These are phyloP conservation scores for Prunus armeniaca DNA, from an alignment of 306 rosid genomes.

Conservation along the genomic window DNA sequence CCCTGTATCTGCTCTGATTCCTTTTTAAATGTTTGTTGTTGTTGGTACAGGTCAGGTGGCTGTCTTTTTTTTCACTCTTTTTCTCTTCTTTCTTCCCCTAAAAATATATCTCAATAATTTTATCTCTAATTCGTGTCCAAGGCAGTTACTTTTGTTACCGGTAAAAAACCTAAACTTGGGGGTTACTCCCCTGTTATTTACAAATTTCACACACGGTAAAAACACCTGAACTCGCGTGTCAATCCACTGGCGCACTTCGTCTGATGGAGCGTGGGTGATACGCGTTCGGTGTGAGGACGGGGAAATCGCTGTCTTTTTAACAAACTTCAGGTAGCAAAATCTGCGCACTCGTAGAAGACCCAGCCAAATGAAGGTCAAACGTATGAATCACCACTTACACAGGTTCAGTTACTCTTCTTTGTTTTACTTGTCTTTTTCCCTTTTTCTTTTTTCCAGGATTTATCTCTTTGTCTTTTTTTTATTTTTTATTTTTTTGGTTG, in stretches of 20 bases:
- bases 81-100: not conserved
- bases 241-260: not conserved
- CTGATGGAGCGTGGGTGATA: not conserved
- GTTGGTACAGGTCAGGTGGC: not conserved
- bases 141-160: constrained; percentile 31
- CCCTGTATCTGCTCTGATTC: not conserved
- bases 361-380: constrained; percentile 32
- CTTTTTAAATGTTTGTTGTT: constrained; percentile 13
- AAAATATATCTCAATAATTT: not conserved
- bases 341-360: constrained; percentile 22
- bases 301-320: not conserved
- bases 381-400: constrained; percentile 27
- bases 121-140: not conserved
- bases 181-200: constrained; percentile 4
- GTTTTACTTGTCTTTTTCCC: constrained; percentile 1
- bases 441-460: not conserved
- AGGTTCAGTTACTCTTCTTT: constrained; percentile 27
- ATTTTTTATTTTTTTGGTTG: not conserved
- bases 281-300: not conserved
- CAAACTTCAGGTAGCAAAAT: constrained; percentile 34
- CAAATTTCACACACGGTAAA: not conserved
- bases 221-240: not conserved
- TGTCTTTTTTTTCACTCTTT: not conserved
- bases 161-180: constrained; percentile 27
- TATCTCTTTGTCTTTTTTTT: not conserved